Evolutionary conservation across 139 green algal genomes (phyloP).

Genomic region (Closterium sp.): DNA sequence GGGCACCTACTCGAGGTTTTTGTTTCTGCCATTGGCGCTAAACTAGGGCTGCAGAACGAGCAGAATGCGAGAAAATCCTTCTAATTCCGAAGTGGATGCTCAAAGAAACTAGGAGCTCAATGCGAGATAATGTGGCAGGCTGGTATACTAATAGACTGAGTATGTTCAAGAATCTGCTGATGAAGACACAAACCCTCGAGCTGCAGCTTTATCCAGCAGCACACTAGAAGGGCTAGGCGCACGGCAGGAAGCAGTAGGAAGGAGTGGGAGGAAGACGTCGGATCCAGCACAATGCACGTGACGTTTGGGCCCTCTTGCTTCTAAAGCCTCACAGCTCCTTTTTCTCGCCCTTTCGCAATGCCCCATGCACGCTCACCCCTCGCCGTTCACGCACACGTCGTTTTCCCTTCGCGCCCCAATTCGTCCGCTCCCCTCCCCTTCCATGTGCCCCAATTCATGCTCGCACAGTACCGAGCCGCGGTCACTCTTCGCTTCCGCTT

Average conservation of each 20-base stretch:
- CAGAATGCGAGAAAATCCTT: background rate
- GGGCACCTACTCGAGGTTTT: background rate
- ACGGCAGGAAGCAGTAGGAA: background rate
- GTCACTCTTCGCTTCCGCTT: background rate
- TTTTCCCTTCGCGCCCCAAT: background rate
- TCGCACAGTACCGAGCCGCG: background rate
- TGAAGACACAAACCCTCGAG: background rate
- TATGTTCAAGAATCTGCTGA: background rate
- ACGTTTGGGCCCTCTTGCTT: background rate
- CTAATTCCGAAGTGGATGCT: background rate
- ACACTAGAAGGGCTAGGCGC: background rate
- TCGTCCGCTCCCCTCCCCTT: background rate
- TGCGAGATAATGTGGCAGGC: background rate
- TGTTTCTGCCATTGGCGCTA: background rate
- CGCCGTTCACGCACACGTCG: background rate
- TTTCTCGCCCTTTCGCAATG: background rate
- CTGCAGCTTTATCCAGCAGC: background rate
- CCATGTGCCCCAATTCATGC: background rate
- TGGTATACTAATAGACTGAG: background rate
- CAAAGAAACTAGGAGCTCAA: background rate
- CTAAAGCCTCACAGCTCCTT: background rate
- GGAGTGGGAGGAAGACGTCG: background rate
- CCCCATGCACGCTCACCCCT: background rate
- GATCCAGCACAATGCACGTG: background rate
- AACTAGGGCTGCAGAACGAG: background rate